These are phyloP conservation scores for Microglena sp. DNA, from an alignment of 139 green algal species.

Conservation along the genomic window DNA sequence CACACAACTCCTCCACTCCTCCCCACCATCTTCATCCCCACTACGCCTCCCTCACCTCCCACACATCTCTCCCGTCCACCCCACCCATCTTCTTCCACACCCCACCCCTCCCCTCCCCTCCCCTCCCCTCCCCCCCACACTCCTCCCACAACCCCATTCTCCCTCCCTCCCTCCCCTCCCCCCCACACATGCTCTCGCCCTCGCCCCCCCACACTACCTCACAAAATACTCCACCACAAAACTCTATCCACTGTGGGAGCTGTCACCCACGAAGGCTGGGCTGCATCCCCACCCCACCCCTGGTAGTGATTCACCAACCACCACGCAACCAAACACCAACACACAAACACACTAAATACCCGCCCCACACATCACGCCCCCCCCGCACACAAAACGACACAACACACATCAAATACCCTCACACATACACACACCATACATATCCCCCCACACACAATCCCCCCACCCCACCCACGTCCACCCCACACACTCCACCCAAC, in stretches of 20 bases:
- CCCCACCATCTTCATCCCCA: no score
- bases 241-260: not conserved
- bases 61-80: no score
- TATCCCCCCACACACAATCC: not conserved
- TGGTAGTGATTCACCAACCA: not conserved
- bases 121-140: no score
- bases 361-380: not conserved
- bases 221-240: not conserved
- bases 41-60: no score
- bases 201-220: not conserved
- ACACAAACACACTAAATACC: not conserved
- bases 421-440: not conserved
- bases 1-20: no score
- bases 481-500: not conserved
- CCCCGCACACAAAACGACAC: not conserved
- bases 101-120: no score
- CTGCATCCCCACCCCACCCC: not conserved
- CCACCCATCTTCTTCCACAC: no score
- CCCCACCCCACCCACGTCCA: not conserved
- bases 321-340: not conserved
- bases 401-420: not conserved
- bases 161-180: no score
- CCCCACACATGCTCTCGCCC: not conserved
- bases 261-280: not conserved
- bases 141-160: no score